These are phyloP conservation scores for Paraleonurus japonicus DNA, from an alignment of 257 asterid species.

Conservation along the genomic window DNA sequence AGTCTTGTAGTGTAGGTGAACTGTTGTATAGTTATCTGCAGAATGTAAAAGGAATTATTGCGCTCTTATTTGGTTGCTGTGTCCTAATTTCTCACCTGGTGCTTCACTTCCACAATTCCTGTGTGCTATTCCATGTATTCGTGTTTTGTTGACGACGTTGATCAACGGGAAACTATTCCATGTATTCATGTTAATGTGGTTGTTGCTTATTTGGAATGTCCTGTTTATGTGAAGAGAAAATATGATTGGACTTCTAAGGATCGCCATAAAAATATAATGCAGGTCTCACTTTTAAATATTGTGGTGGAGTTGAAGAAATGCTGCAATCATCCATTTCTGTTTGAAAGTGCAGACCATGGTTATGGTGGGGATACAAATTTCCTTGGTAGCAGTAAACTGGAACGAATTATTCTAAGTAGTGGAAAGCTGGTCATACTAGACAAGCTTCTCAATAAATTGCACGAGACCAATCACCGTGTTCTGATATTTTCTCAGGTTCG, in stretches of 20 bases:
- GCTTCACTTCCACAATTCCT: slow-evolving; percentile 6
- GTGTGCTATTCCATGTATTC: not conserved
- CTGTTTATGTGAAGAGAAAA: slow-evolving; percentile 2
- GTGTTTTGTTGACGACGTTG: not conserved
- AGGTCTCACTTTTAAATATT: slow-evolving; percentile 98
- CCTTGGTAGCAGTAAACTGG: slow-evolving; percentile 83
- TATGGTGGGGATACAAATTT: slow-evolving; percentile 91
- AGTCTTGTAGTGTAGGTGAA: slow-evolving; percentile 15
- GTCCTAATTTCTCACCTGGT: slow-evolving; percentile 12
- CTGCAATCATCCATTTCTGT: slow-evolving; percentile 98
- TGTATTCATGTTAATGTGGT: not conserved
- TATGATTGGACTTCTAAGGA: slow-evolving; percentile 12
- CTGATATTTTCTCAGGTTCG: slow-evolving; percentile 97
- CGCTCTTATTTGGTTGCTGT: not conserved
- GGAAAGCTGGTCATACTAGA: slow-evolving; percentile 96
- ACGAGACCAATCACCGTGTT: slow-evolving; percentile 91
- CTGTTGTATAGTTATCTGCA: slow-evolving; percentile 2
- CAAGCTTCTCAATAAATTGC: slow-evolving; percentile 83
- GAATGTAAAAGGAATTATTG: not conserved
- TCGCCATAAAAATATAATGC: slow-evolving; percentile 28
- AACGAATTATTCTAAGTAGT: slow-evolving; percentile 87
- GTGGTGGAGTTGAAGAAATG: slow-evolving; percentile 99
- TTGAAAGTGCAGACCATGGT: slow-evolving; percentile 99
- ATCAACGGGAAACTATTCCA: not conserved
- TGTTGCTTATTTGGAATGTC: slow-evolving; percentile 7